Base-by-base conservation (phyloP, 495 filamentous ascomycete genomes). In the Neurospora cerealis region DNA sequence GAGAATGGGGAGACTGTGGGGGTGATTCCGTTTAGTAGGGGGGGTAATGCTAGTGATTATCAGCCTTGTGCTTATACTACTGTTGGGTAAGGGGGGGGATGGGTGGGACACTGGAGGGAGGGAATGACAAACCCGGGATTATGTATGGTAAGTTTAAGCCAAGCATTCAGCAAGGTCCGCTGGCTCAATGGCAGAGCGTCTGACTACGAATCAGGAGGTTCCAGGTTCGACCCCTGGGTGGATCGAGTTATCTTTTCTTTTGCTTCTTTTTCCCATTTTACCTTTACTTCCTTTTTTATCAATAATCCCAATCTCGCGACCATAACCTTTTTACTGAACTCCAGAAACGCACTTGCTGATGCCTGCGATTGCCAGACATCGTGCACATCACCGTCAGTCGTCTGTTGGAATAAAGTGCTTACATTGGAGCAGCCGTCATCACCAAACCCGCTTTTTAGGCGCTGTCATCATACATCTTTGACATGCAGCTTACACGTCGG, bases 31-130 rank as follows among this genome's bases (percentile, higher is more conserved):
- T 73, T 24, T 17, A 69, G 62, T 28, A 70, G 28, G 4, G 72
- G 74, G 5, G 34, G 44, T 0, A 74, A 75, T 44, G 3, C 37
- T 5, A 75, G 74, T 13, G 74, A 77, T 70, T 77, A 77, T 48
- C 74, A 75, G 46, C 76, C 76, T 21, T 77, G 74, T 38, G 76
- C 75, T 17, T 77, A 77, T 70, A 77, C 74, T 8, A 77, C 75
- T 24, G 73, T 77, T 41, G 73, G 28, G 28, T 34, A 60, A 11
- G 11, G 21, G n/a, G n/a, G 3, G 2, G 24, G 28, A 24, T 54
- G 7, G 8, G 9, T 48, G 44, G n/a, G 8, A 48, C 17, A 19
- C 15, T n/a, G 44, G 8, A 10, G n/a, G 7, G 3, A 10, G 44
- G 8, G 24, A 32, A 46, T 8, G 42, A n/a, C 41, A 2, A 2